Conservation (phyloP, 208 protist species). For the Crithidia mellificae region DNA sequence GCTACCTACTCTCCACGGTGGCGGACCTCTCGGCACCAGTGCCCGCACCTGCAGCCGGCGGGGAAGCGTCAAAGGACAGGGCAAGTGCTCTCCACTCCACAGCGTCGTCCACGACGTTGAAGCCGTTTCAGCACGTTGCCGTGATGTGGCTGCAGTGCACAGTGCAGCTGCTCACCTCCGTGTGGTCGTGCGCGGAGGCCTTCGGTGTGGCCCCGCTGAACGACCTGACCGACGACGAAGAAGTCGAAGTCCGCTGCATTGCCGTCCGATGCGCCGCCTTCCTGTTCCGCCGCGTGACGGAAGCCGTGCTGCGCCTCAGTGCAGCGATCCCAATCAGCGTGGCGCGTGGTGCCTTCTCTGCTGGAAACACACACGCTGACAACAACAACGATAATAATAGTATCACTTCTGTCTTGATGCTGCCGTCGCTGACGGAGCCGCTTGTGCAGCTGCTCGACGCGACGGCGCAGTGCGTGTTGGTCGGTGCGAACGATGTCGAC, state of each 20-base stretch:
- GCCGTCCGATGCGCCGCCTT: constrained; percentile 38
- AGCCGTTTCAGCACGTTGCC: constrained; percentile 5
- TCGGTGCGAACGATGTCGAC: constrained; percentile 43
- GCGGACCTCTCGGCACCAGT: constrained; percentile 4
- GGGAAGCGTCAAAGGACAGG: neutral
- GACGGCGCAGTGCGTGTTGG: constrained; percentile 35
- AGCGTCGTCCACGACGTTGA: neutral
- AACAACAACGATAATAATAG: neutral
- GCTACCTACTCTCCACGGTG: constrained; percentile 37
- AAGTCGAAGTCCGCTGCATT: constrained; percentile 66
- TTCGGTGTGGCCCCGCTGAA: constrained; percentile 33
- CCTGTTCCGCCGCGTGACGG: constrained; percentile 36
- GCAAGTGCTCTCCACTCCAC: neutral
- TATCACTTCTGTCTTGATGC: constrained; percentile 5
- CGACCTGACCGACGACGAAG: constrained; percentile 48
- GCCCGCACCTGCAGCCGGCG: too few species aligned
- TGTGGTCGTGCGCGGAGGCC: constrained; percentile 26
- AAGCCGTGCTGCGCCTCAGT: constrained; percentile 40
- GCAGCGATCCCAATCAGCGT: neutral
- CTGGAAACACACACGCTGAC: neutral
- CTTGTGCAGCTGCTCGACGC: constrained; percentile 38
- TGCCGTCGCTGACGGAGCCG: constrained; percentile 5
- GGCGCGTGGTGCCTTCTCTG: too few species aligned
- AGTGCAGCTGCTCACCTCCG: constrained; percentile 33
- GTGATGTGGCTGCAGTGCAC: constrained; percentile 22